Percentiles rank a stretch among this genome's conserved stretches.
These are phyloP conservation scores for Orbilia blumenaviensis DNA, from an alignment of 2,329 filamentous ascomycete genomes.

Conservation along the genomic window DNA sequence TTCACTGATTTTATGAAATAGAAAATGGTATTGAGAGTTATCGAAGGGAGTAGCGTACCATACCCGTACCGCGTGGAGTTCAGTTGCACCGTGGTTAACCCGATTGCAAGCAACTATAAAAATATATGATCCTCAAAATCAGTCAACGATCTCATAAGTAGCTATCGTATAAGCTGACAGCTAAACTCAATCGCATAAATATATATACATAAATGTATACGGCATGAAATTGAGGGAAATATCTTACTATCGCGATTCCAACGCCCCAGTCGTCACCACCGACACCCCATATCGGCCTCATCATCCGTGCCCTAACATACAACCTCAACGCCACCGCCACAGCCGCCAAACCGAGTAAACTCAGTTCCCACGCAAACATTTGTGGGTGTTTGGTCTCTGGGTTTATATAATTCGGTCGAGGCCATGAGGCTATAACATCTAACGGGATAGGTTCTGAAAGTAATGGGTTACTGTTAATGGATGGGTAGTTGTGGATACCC, in stretches of 20 bases:
- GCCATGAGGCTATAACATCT: conserved; percentile 44
- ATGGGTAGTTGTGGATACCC: conserved; percentile 26
- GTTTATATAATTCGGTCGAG: conserved; percentile 46
- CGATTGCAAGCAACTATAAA: conserved; percentile 34
- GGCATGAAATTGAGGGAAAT: neutral
- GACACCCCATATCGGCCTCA: conserved; percentile 39
- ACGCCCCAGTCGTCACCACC: conserved; percentile 47
- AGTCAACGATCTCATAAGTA: too few species aligned
- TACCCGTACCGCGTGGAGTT: conserved; percentile 46
- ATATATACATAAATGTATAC: neutral
- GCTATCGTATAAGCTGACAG: too few species aligned
- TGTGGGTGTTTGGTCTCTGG: conserved; percentile 41
- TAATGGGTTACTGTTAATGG: conserved; percentile 25
- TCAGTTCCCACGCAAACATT: conserved; percentile 49
- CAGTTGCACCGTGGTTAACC: conserved; percentile 35
- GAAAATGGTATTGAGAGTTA: neutral
- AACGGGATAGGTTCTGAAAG: conserved; percentile 32
- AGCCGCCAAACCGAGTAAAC: conserved; percentile 15
- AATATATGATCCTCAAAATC: too few species aligned
- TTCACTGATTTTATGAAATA: neutral
- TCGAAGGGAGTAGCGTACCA: conserved; percentile 15
- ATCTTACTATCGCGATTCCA: conserved; percentile 26
- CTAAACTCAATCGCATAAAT: neutral
- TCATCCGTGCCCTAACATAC: conserved; percentile 45
- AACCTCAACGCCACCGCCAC: conserved; percentile 33